Evolutionary conservation across 1,284 basidiomycete species (phyloP).

Genomic region (Leccinum cinnamomeum): DNA sequence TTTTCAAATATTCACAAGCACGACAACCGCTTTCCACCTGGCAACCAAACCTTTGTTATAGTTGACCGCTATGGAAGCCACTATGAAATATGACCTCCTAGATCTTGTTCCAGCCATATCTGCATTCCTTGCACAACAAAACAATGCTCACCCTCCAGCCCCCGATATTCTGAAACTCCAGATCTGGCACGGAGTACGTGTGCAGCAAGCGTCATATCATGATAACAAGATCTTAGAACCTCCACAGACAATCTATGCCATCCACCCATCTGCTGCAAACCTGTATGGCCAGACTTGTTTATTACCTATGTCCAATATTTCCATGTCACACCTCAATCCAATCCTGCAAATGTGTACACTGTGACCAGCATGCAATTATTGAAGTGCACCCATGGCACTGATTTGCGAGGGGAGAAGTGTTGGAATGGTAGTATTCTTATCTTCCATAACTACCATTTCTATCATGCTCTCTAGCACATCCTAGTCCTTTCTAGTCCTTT

Average conservation of each 20-base stretch:
- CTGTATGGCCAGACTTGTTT: neutral
- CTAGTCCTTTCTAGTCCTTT: too few relatives aligned
- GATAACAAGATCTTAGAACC: neutral
- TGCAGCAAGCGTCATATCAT: conserved; percentile 5
- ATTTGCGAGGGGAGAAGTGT: too few relatives aligned
- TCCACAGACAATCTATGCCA: neutral
- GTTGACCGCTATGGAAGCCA: neutral
- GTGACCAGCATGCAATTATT: neutral
- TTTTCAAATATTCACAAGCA: too few relatives aligned
- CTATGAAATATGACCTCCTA: conserved; percentile 2
- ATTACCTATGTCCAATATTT: neutral
- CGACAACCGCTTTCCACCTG: too few relatives aligned
- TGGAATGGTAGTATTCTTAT: too few relatives aligned
- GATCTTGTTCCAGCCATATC: conserved; percentile 5
- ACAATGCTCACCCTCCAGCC: neutral
- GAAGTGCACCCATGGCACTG: neutral
- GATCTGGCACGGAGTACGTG: conserved; percentile 1
- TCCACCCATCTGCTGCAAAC: neutral
- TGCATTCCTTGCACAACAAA: neutral
- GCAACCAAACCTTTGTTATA: neutral
- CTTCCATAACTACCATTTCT: too few relatives aligned
- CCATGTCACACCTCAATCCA: neutral
- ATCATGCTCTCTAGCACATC: too few relatives aligned
- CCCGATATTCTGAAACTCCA: neutral
- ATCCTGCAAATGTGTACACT: neutral